A percentile compares a stretch with the other conserved stretches of the same genome.
Evolutionary conservation across 768 basidiomycete species (phyloP).

Genomic region (Rhizopogon roseolus): DNA sequence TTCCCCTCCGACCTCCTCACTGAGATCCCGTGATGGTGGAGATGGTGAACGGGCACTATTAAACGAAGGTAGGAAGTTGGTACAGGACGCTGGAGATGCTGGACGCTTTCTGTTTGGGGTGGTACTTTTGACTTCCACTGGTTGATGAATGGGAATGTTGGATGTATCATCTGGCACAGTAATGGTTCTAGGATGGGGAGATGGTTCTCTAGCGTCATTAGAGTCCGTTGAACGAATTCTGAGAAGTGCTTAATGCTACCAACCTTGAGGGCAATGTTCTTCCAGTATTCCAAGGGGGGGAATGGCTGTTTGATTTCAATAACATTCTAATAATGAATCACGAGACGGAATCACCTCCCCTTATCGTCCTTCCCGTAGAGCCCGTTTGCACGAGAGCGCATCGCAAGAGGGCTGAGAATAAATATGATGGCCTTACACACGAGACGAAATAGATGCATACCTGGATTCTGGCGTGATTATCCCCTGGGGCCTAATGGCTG

Average conservation of each 20-base stretch:
- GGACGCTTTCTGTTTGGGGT: neutral
- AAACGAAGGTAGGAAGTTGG: constrained; percentile 2
- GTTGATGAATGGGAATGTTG: neutral
- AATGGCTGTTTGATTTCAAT: neutral
- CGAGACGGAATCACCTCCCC: neutral
- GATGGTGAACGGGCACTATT: constrained; percentile 24
- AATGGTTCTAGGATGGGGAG: neutral
- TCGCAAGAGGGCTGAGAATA: constrained; percentile 16
- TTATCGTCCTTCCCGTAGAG: constrained; percentile 7
- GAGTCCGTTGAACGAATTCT: neutral
- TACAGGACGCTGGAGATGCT: neutral
- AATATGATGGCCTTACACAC: constrained; percentile 1
- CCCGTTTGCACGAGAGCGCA: constrained; percentile 14
- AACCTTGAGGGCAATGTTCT: neutral
- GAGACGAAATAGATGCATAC: constrained; percentile 7
- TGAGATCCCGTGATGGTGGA: neutral
- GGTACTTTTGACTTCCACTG: neutral
- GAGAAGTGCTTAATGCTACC: neutral
- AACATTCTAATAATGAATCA: neutral
- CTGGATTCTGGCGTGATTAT: constrained; percentile 30
- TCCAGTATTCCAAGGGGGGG: neutral
- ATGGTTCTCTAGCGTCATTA: neutral
- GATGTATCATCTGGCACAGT: neutral
- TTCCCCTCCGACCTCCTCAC: constrained; percentile 44
- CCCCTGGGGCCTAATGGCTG: constrained; percentile 11